Base-by-base conservation (phyloP, 768 basidiomycete genomes). In the Candolleomyces aberdarensis region DNA sequence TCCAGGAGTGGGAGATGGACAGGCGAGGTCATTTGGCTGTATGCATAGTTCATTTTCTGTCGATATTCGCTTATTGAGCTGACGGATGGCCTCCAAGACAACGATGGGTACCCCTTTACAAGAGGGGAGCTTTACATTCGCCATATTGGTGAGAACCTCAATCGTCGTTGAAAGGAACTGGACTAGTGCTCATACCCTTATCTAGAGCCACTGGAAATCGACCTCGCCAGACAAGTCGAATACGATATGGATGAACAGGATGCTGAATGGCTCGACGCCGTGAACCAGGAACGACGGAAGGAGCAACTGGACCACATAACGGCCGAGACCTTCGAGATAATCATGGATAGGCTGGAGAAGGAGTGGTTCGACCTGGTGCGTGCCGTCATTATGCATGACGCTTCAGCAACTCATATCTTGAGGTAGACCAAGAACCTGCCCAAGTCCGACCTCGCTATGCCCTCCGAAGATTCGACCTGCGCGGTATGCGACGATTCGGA, bases 171-270 rank as follows among this genome's bases (percentile, higher is more conserved):
- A 26, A 14, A 41, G 32, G 26, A 58, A 13, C 31, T 40, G n/a
- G 32, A 50, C 57, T 47, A 15, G 14, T 29, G 47, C 20, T 60
- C 60, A 59, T 19, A 44, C 15, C 32, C n/a, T 57, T 39, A 51
- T 51, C 22, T 69, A 93, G 95, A 97, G 68, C 96, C 96, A 0
- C 78, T 97, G 65, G 96, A 99, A 71, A 86, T 85, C 51, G 97
- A 99, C 65, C 84, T 98, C 17, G 89, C 90, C 7, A 84, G 85
- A 43, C 94, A 96, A 66, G 96, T 99, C 22, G 97, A 98, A 73
- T 99, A 99, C 78, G 97, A 98, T 70, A 98, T 99, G 95, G 97
- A 98, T 70, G 97, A 98, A 70, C 96, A 98, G 85, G 96, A 94
- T 90, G 41, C 19, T 78, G 91, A 94, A 73, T 99, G 97, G 97